These are phyloP conservation scores for Thermoascus crustaceus DNA, from an alignment of 2,329 filamentous ascomycete genomes.

Conservation along the genomic window DNA sequence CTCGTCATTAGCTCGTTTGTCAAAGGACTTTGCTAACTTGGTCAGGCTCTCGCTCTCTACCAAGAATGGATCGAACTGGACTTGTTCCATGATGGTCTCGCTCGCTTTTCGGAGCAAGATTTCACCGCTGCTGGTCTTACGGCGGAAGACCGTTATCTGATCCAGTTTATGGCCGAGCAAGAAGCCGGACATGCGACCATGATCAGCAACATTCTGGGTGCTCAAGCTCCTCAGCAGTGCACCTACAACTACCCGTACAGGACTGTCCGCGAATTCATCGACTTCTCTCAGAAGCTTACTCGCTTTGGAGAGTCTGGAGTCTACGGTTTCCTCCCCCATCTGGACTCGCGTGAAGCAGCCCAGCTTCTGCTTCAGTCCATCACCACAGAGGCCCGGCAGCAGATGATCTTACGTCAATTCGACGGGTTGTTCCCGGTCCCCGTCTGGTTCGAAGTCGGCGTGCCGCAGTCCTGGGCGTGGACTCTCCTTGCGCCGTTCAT, in stretches of 20 bases:
- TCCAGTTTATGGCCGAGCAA: conserved; percentile 70
- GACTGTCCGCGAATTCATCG: conserved; percentile 67
- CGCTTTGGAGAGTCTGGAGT: conserved; percentile 72
- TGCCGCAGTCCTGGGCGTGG: conserved; percentile 81
- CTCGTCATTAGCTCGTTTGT: neutral
- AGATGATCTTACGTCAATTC: conserved; percentile 79
- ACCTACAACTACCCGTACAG: conserved; percentile 73
- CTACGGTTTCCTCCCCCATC: conserved; percentile 70
- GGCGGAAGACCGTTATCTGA: conserved; percentile 60
- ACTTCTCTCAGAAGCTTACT: conserved; percentile 81
- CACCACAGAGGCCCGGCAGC: conserved; percentile 70
- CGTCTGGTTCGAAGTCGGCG: conserved; percentile 70
- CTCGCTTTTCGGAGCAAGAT: conserved; percentile 59
- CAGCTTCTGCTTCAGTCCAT: conserved; percentile 69
- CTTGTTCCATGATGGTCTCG: conserved; percentile 68
- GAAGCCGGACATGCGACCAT: conserved; percentile 71
- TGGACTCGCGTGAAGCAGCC: conserved; percentile 66
- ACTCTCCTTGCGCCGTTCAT: conserved; percentile 75
- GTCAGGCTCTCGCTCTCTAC: conserved; percentile 61
- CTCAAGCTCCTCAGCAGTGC: conserved; percentile 62
- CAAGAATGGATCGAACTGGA: conserved; percentile 82
- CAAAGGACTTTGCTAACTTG: neutral
- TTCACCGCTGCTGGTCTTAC: conserved; percentile 61
- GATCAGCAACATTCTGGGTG: conserved; percentile 68
- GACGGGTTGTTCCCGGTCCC: conserved; percentile 72